These are phyloP conservation scores for Fusarium circinatum DNA, from an alignment of 2,329 filamentous ascomycete species.

Conservation along the genomic window DNA sequence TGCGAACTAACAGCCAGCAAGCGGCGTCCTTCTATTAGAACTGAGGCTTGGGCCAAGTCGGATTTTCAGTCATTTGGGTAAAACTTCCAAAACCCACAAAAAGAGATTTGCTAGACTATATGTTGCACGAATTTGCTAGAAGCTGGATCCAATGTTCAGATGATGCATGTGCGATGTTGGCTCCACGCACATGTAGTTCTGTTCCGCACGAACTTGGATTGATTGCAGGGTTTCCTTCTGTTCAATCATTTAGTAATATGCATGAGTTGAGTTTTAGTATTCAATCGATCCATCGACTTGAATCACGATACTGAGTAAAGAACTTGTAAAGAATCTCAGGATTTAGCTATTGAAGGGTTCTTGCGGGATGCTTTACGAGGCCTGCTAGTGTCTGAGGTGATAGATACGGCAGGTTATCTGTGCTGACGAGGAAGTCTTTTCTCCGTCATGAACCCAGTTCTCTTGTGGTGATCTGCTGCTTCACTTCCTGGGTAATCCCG, in stretches of 20 bases:
- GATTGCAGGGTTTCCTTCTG: not conserved
- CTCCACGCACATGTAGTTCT: conserved; percentile 11
- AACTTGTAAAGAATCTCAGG: not conserved
- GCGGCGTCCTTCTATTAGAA: conserved; percentile 38
- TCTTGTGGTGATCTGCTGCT: not conserved
- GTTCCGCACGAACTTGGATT: conserved; percentile 4
- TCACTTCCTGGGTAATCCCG: not conserved
- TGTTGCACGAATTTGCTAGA: conserved; percentile 12
- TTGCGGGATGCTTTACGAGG: not conserved
- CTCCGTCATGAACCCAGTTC: not conserved
- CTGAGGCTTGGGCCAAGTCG: conserved; percentile 28
- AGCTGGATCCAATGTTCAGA: not conserved
- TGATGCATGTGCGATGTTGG: conserved; percentile 2
- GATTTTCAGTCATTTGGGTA: conserved; percentile 24
- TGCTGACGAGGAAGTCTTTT: not conserved
- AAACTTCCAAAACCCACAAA: conserved; percentile 31
- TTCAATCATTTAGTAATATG: conserved; percentile 1
- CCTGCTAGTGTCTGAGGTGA: not conserved
- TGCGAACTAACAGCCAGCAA: conserved; percentile 28
- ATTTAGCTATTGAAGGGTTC: not conserved
- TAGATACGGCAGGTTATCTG: not conserved
- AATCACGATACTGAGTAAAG: not conserved
- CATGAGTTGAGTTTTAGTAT: conserved; percentile 3
- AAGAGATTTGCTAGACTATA: conserved; percentile 14
- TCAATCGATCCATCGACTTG: not conserved